Conservation (phyloP, 352 stramenopile species). For the Achlya hypogyna region DNA sequence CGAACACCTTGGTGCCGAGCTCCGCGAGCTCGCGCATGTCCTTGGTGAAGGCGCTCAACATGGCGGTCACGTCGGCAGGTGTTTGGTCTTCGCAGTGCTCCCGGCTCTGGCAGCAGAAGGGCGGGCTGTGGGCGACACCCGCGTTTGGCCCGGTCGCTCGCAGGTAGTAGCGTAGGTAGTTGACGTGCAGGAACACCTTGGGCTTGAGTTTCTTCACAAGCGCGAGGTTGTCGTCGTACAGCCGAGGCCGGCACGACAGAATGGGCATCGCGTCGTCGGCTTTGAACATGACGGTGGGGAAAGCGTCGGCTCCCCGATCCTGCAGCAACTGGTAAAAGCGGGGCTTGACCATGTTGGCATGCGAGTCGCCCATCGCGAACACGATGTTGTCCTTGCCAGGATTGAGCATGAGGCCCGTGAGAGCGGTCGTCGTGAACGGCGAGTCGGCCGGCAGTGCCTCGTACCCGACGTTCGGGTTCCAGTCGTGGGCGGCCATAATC, state of each 20-base stretch:
- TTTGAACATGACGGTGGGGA: constrained; percentile 1
- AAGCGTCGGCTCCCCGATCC: background rate
- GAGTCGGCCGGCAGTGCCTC: background rate
- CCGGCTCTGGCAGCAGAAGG: background rate
- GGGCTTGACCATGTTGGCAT: background rate
- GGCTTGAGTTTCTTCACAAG: constrained; percentile 5
- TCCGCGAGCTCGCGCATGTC: background rate
- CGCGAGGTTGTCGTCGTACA: background rate
- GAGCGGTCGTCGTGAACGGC: background rate
- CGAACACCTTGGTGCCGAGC: constrained; percentile 8
- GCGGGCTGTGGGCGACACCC: no score
- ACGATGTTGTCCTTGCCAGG: background rate
- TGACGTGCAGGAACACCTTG: constrained; percentile 1
- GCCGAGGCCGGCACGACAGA: background rate
- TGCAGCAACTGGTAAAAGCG: background rate
- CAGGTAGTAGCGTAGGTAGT: constrained; percentile 7
- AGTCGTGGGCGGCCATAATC: background rate
- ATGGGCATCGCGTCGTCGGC: background rate
- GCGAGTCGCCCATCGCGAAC: constrained; percentile 1
- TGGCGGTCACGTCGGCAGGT: background rate
- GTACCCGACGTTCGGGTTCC: constrained; percentile 3
- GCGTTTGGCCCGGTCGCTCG: background rate
- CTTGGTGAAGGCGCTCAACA: background rate
- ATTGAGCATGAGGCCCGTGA: background rate
- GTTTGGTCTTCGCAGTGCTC: constrained; percentile 3